Conservation (phyloP, 75 land plant species). For the Adiantum capillusveneris region DNA sequence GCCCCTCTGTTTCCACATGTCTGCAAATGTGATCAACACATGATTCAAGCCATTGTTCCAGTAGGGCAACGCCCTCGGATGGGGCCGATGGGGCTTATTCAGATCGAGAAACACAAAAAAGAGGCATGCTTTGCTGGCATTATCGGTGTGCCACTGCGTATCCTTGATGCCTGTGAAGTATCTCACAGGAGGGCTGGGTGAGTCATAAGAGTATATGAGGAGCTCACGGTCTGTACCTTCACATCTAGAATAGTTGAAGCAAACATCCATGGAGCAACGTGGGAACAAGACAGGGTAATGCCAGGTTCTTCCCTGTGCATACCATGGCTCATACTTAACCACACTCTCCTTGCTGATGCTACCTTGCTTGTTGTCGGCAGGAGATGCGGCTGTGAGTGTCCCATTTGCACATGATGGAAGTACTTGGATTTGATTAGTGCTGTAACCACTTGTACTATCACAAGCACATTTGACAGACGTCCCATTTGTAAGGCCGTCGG, state of each 20-base stretch:
- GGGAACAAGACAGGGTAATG: conserved; percentile 33
- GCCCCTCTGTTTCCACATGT: conserved; percentile 23
- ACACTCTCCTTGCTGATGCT: neutral
- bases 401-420: no score
- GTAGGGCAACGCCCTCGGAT: conserved; percentile 15
- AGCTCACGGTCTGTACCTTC: conserved; percentile 14
- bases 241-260: conserved; percentile 39
- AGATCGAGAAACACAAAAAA: conserved; percentile 29
- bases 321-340: conserved; percentile 30
- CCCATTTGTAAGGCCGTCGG: no score
- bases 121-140: conserved; percentile 31
- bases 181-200: conserved; percentile 18
- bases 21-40: conserved; percentile 29
- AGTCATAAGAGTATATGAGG: conserved; percentile 22
- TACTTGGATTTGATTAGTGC: no score
- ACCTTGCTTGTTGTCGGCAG: neutral
- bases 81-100: conserved; percentile 4
- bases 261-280: conserved; percentile 38
- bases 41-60: conserved; percentile 38
- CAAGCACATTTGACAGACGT: no score
- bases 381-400: no score
- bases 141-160: conserved; percentile 22
- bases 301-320: conserved; percentile 21
- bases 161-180: conserved; percentile 20
- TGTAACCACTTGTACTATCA: no score